These are phyloP conservation scores for Chenopodium album DNA, from an alignment of 148 eudicot species.

Conservation along the genomic window DNA sequence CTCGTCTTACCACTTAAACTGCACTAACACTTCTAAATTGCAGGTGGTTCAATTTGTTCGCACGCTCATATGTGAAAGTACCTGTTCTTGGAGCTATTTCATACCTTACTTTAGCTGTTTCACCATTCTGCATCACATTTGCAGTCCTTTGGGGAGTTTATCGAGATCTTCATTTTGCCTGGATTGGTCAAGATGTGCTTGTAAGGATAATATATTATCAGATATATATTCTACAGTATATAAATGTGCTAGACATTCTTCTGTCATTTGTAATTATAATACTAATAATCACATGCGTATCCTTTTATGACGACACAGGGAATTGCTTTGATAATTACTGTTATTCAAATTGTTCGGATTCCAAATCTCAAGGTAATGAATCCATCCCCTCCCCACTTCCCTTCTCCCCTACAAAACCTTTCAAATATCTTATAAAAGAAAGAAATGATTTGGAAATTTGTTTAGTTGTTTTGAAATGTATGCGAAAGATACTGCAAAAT, in stretches of 20 bases:
- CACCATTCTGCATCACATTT: constrained; percentile 81
- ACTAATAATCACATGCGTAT: background rate
- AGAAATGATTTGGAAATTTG: too few species aligned
- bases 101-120: constrained; percentile 68
- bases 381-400: background rate
- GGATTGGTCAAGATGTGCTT: constrained; percentile 95
- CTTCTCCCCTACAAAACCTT: background rate
- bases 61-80: constrained; percentile 59
- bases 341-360: constrained; percentile 71
- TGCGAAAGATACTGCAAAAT: too few species aligned
- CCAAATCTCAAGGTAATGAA: constrained; percentile 86
- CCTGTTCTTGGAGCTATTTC: constrained; percentile 79
- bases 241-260: background rate
- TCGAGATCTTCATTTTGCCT: constrained; percentile 53
- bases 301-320: constrained; percentile 46
- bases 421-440: too few species aligned
- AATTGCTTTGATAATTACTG: constrained; percentile 75
- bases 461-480: too few species aligned
- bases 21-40: constrained; percentile 8
- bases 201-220: constrained; percentile 42
- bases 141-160: constrained; percentile 71
- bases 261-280: background rate
- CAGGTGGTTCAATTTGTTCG: constrained; percentile 63
- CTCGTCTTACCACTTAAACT: background rate
- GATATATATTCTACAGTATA: background rate